Evolutionary conservation across 2,329 filamentous ascomycete species (phyloP), one percentile per base, ranked within the genome.

Genomic region (Cladosporium phlei): DNA sequence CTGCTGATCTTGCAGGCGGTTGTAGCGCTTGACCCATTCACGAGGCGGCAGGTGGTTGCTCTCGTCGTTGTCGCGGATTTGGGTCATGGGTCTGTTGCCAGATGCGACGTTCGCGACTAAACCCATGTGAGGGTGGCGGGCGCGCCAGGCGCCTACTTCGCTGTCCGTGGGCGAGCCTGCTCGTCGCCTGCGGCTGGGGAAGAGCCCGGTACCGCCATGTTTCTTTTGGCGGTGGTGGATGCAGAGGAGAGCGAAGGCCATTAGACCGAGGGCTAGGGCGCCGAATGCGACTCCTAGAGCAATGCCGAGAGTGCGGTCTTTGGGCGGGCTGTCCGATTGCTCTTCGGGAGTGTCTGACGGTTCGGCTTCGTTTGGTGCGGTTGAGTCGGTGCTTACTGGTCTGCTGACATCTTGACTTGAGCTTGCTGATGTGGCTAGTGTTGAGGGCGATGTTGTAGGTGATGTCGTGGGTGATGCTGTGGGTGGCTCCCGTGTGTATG

Each of bases 211-310:
- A 29, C 45, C 45, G 9, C 35, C 25, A 6, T 40, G 47, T 17
- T 25, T 35, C 34, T 45, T 43, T 19, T 48, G 32, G 40, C 55
- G 53, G 7, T 48, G 48, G 19, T 49, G 46, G 10, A 55, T 21
- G 29, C 42, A 52, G 49, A 46, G 53, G 6, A 57, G 29, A 1
- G 54, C 34, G 19, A 48, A 48, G 11, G 42, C 33, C 24, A 47
- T 38, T 9, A 57, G 25, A 20, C 38, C 49, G 16, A 57, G 17
- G 0, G 55, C 52, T 9, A 57, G 40, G 5, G 48, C 43, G 5
- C 53, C 49, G 11, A 57, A 46, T 5, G 47, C 48, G 6, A 55
- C 55, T 10, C 55, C 55, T 2, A 57, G 39, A 19, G 51, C 46
- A 22, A 57, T 55, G 5, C 55, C 55, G 3, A 57, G 37, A 14